These are phyloP conservation scores for Plasmodium gaboni DNA, from an alignment of 169 alveolate genomes.

Conservation along the genomic window DNA sequence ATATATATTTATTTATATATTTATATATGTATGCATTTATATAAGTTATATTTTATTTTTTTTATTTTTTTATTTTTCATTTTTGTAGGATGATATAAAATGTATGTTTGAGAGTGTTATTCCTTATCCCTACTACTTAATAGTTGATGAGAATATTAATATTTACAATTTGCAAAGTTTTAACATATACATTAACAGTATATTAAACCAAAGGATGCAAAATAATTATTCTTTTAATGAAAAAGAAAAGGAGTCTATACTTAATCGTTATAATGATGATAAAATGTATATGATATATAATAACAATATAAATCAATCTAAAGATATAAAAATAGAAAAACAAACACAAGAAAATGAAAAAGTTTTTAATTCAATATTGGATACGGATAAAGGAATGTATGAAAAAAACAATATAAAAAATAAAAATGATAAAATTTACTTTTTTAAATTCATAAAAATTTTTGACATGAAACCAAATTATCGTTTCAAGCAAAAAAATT, in stretches of 20 bases:
- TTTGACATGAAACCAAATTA: conserved; percentile 77
- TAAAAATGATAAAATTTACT: conserved; percentile 36
- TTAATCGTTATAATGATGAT: not conserved
- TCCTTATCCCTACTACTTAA: conserved; percentile 69
- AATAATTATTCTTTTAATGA: conserved; percentile 16
- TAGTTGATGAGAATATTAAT: conserved; percentile 54
- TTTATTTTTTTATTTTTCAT: conserved; percentile 12
- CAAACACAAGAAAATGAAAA: conserved; percentile 5
- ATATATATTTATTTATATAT: not conserved
- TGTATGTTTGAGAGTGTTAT: conserved; percentile 64
- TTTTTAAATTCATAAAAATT: conserved; percentile 66
- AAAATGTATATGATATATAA: not conserved
- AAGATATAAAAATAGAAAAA: not conserved
- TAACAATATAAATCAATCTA: not conserved
- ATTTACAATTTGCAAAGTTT: conserved; percentile 67
- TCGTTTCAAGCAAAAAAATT: conserved; percentile 47
- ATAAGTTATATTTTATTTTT: too few species aligned
- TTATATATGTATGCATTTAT: conserved; percentile 3
- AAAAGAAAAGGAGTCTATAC: conserved; percentile 1
- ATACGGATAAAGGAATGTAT: too few species aligned
- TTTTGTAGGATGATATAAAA: conserved; percentile 42
- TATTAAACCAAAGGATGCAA: conserved; percentile 23
- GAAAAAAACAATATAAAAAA: not conserved
- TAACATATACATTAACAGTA: conserved; percentile 39
- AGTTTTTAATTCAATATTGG: not conserved